phyloP scores from a whole-genome alignment of 192 early-diverging fungal genomes.

The Coemansia sp. region DNA sequence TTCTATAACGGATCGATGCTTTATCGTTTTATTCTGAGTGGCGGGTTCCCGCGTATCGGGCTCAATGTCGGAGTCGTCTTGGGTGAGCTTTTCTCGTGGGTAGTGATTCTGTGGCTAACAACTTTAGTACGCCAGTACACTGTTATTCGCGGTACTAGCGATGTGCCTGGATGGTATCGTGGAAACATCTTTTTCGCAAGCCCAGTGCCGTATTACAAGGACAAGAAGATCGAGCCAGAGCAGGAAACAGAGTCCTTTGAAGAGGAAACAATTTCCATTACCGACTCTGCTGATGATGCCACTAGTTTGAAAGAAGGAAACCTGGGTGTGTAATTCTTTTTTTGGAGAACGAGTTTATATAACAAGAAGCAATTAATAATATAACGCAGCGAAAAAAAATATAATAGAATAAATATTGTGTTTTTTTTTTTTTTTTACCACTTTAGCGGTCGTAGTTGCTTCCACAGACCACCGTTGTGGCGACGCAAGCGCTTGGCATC shows the following conservation, averaged over 20 bases:
- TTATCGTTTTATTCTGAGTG: constrained; percentile 44
- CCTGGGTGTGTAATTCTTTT: constrained; percentile 12
- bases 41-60: constrained; percentile 39
- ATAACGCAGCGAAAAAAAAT: background rate
- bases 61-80: constrained; percentile 50
- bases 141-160: constrained; percentile 16
- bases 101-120: constrained; percentile 25
- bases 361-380: constrained; percentile 4
- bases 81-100: constrained; percentile 42
- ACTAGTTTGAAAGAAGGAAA: constrained; percentile 23
- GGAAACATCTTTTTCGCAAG: constrained; percentile 23
- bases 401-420: too few relatives aligned
- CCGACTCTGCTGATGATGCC: constrained; percentile 1
- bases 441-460: constrained; percentile 42
- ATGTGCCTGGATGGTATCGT: constrained; percentile 33
- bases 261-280: background rate
- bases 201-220: constrained; percentile 30
- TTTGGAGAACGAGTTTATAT: background rate
- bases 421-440: constrained; percentile 14
- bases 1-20: constrained; percentile 57
- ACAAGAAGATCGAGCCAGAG: background rate
- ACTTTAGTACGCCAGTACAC: constrained; percentile 27
- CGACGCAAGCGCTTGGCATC: constrained; percentile 39
- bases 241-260: background rate
- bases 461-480: constrained; percentile 55